These are phyloP conservation scores for Cadophora gregata DNA, from an alignment of 2,329 filamentous ascomycete species.

Conservation along the genomic window DNA sequence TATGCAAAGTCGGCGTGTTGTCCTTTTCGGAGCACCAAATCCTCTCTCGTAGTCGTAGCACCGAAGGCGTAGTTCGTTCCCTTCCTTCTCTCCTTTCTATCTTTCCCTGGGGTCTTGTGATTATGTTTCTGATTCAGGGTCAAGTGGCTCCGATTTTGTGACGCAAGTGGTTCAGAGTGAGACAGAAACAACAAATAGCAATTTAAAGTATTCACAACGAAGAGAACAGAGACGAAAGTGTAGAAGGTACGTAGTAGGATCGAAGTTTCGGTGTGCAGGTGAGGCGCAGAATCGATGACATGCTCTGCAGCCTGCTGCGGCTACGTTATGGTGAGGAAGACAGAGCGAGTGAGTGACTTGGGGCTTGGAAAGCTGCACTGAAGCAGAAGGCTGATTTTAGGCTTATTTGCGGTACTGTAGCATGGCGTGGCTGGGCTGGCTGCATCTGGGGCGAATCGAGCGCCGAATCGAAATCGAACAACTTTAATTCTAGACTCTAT, in stretches of 20 bases:
- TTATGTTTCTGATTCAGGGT: slow-evolving; percentile 15
- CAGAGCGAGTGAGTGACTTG: not conserved
- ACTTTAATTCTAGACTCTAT: not conserved
- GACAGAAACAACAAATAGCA: not conserved
- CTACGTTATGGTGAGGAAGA: slow-evolving; percentile 4
- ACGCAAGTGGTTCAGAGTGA: slow-evolving; percentile 16
- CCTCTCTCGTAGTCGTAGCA: slow-evolving; percentile 2
- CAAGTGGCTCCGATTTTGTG: slow-evolving; percentile 17
- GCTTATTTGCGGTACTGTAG: not conserved
- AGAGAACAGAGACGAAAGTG: not conserved
- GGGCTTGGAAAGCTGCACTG: not conserved
- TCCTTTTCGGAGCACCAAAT: not conserved
- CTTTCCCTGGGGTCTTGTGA: not conserved
- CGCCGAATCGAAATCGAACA: not conserved
- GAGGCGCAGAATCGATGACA: slow-evolving; percentile 21
- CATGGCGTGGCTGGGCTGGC: not conserved
- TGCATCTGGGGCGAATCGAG: not conserved
- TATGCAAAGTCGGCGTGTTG: not conserved
- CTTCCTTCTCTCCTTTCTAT: not conserved
- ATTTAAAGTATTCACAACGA: slow-evolving; percentile 15
- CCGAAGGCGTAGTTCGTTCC: not conserved
- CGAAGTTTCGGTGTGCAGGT: not conserved
- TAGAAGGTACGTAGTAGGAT: not conserved
- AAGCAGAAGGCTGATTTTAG: not conserved
- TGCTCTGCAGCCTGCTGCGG: slow-evolving; percentile 22